A percentile compares a stretch with the other conserved stretches of the same genome.
Evolutionary conservation across 1,284 basidiomycete genomes (phyloP).

Genomic region (Peniophora sp.): DNA sequence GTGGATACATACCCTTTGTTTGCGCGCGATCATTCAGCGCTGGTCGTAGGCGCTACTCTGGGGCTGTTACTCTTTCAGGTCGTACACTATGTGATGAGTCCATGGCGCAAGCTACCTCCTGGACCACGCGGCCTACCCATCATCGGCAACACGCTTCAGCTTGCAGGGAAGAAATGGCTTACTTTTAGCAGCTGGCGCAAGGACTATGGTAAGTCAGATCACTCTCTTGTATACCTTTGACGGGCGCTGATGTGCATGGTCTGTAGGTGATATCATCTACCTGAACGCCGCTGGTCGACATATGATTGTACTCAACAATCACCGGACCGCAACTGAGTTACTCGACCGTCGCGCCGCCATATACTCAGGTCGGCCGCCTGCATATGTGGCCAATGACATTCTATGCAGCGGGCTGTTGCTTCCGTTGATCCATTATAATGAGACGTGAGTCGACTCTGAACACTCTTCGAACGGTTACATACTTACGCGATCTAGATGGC

Average conservation of each 20-base stretch:
- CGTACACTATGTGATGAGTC: background rate
- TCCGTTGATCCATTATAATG: slow-evolving; percentile 7
- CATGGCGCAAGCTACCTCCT: background rate
- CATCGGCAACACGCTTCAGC: background rate
- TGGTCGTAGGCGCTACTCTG: too few relatives aligned
- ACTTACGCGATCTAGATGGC: background rate
- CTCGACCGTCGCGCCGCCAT: slow-evolving; percentile 15
- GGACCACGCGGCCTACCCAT: background rate
- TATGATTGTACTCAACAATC: slow-evolving; percentile 14
- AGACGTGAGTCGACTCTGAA: too few relatives aligned
- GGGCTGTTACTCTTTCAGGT: background rate
- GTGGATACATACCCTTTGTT: too few relatives aligned
- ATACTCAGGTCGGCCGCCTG: slow-evolving; percentile 17
- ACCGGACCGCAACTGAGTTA: slow-evolving; percentile 12
- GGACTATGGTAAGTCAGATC: background rate
- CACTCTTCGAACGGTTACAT: background rate
- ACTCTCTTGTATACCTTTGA: background rate
- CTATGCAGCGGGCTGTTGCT: slow-evolving; percentile 8
- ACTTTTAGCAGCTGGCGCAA: background rate
- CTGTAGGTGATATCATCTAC: slow-evolving; percentile 16
- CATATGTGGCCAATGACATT: slow-evolving; percentile 9
- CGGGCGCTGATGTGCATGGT: slow-evolving; percentile 1
- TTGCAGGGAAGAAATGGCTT: background rate
- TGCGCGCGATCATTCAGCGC: background rate
- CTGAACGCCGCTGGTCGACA: slow-evolving; percentile 13